Percentiles rank a stretch among this genome's conserved stretches.
These are phyloP conservation scores for Crithidia bombi DNA, from an alignment of 208 protist species.

Conservation along the genomic window DNA sequence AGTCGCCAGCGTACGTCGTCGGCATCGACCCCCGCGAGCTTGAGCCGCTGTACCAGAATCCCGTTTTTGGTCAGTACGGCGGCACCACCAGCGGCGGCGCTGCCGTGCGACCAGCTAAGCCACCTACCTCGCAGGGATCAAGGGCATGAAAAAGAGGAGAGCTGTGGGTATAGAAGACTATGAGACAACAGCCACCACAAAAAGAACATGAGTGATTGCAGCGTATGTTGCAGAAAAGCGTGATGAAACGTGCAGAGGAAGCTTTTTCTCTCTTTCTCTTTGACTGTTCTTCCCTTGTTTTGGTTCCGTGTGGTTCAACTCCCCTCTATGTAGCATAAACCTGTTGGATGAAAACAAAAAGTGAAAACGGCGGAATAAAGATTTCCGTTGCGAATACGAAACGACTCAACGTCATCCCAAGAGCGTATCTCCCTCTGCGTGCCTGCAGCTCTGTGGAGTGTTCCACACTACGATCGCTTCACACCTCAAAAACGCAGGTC, in stretches of 20 bases:
- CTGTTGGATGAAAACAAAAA: too few relatives aligned
- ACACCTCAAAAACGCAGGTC: too few relatives aligned
- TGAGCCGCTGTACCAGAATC: constrained; percentile 33
- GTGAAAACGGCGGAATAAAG: too few relatives aligned
- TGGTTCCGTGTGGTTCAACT: too few relatives aligned
- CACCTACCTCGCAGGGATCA: too few relatives aligned
- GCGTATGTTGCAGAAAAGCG: background rate
- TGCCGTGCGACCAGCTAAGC: constrained; percentile 12
- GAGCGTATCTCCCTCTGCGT: too few relatives aligned
- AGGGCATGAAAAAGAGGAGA: background rate
- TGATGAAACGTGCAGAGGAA: background rate
- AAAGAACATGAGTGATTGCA: background rate
- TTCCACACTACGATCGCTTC: too few relatives aligned
- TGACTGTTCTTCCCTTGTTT: background rate
- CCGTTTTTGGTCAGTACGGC: constrained; percentile 34
- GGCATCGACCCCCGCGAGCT: constrained; percentile 54
- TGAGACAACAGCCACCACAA: background rate
- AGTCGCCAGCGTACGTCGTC: constrained; percentile 41
- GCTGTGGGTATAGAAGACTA: background rate
- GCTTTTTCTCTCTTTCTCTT: background rate
- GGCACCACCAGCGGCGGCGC: constrained; percentile 11
- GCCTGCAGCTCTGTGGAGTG: too few relatives aligned
- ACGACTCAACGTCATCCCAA: too few relatives aligned
- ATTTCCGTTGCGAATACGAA: too few relatives aligned
- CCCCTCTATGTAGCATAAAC: too few relatives aligned